A percentile compares a stretch with the other conserved stretches of the same genome.
Evolutionary conservation across 179 eudicot genomes (phyloP).

Genomic region (Monotropa hypopitys): DNA sequence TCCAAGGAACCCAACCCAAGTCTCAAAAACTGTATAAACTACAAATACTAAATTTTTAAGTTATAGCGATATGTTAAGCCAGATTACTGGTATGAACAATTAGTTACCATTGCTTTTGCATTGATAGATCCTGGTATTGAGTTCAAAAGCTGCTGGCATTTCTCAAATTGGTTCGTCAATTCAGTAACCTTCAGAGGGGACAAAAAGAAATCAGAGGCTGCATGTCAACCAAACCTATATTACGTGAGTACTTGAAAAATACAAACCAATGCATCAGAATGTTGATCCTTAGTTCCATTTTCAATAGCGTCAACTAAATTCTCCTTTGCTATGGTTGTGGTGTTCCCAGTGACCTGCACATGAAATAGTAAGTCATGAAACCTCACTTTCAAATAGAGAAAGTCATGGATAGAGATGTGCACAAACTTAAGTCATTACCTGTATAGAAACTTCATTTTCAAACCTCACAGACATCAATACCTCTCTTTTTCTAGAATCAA

Average conservation of each 20-base stretch:
- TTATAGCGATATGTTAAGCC: background rate
- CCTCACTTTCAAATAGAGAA: too few relatives aligned
- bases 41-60: background rate
- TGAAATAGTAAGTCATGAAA: too few relatives aligned
- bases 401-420: too few relatives aligned
- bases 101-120: slow-evolving; percentile 59
- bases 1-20: background rate
- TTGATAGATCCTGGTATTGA: slow-evolving; percentile 62
- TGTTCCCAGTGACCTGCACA: too few relatives aligned
- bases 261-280: slow-evolving; percentile 73
- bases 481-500: too few relatives aligned
- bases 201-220: background rate
- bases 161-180: slow-evolving; percentile 69
- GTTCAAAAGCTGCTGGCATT: slow-evolving; percentile 86
- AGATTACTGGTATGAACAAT: background rate
- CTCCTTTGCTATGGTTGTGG: too few relatives aligned
- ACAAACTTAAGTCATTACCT: too few relatives aligned
- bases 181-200: slow-evolving; percentile 51
- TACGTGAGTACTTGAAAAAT: background rate
- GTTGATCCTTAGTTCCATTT: slow-evolving; percentile 77
- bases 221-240: background rate
- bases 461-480: too few relatives aligned
- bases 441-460: too few relatives aligned
- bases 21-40: background rate
- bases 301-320: slow-evolving; percentile 72